These are phyloP conservation scores for Chrysochromulina parva DNA, from an alignment of 78 protist genomes.

Conservation along the genomic window DNA sequence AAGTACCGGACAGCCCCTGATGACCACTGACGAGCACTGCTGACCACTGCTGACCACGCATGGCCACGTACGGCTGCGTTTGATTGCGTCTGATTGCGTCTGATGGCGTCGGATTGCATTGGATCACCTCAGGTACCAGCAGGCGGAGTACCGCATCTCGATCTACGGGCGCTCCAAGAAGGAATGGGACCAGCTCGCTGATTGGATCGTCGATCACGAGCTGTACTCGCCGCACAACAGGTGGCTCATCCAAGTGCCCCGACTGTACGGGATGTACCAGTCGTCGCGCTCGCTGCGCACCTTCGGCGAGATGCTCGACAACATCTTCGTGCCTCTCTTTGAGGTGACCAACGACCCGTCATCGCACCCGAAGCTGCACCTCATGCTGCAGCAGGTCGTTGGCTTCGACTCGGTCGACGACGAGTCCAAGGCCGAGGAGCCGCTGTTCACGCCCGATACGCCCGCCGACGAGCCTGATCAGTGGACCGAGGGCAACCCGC, in stretches of 20 bases:
- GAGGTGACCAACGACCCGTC: conserved; percentile 65
- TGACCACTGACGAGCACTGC: too few species aligned
- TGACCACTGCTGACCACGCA: too few species aligned
- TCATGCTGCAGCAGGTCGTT: conserved; percentile 58
- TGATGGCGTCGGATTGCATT: too few species aligned
- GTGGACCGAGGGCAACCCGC: conserved; percentile 82
- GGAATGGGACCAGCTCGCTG: conserved; percentile 86
- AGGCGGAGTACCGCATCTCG: conserved; percentile 90
- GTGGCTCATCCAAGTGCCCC: conserved; percentile 96
- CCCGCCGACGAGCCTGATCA: not conserved
- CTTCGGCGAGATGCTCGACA: conserved; percentile 72
- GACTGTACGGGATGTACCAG: conserved; percentile 79
- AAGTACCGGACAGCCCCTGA: conserved; percentile 58
- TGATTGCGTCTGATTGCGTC: too few species aligned
- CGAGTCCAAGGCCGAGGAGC: conserved; percentile 85
- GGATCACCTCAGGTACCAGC: conserved; percentile 29
- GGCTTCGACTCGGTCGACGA: conserved; percentile 98
- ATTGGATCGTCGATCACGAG: conserved; percentile 80
- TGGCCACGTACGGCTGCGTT: too few species aligned
- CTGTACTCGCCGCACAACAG: conserved; percentile 77
- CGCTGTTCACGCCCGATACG: not conserved
- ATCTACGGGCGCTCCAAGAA: conserved; percentile 82
- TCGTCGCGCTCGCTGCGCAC: conserved; percentile 39
- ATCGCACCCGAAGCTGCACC: conserved; percentile 47
- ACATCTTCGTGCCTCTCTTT: conserved; percentile 95